Percentiles rank a stretch among this genome's conserved stretches.
Evolutionary conservation across 768 basidiomycete genomes (phyloP).

Genomic region (Leucosporidium creatinivorum): DNA sequence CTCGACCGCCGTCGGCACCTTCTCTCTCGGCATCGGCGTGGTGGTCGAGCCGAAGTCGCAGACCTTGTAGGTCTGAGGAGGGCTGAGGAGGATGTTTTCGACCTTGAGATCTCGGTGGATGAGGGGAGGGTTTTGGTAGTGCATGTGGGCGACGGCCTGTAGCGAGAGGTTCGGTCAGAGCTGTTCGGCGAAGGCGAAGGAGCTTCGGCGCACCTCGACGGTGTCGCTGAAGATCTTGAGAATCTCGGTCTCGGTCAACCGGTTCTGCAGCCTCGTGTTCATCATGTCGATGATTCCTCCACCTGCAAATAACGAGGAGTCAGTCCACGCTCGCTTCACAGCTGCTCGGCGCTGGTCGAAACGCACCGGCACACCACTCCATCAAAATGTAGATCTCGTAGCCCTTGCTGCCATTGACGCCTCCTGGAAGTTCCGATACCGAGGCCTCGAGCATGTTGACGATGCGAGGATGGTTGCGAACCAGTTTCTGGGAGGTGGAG

Average conservation of each 20-base stretch:
- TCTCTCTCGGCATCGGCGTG: slow-evolving; percentile 50
- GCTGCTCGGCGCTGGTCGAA: not conserved
- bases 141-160: slow-evolving; percentile 86
- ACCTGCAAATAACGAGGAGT: slow-evolving; percentile 49
- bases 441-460: slow-evolving; percentile 93
- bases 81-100: slow-evolving; percentile 91
- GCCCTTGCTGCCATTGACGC: slow-evolving; percentile 44
- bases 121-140: slow-evolving; percentile 78
- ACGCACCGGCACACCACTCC: slow-evolving; percentile 87
- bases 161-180: not conserved
- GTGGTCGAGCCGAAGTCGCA: slow-evolving; percentile 97
- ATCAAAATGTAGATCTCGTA: slow-evolving; percentile 98
- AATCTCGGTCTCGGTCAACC: slow-evolving; percentile 91
- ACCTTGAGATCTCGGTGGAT: slow-evolving; percentile 98
- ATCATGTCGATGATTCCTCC: slow-evolving; percentile 99
- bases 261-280: slow-evolving; percentile 89
- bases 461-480: slow-evolving; percentile 90
- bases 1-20: slow-evolving; percentile 66
- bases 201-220: slow-evolving; percentile 55
- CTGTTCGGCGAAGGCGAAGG: not conserved
- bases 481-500: slow-evolving; percentile 56
- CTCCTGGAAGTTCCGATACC: slow-evolving; percentile 74
- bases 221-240: slow-evolving; percentile 96
- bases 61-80: slow-evolving; percentile 76
- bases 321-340: not conserved